Conservation (phyloP, 2,329 filamentous ascomycete species). For the Nemania abortiva region DNA sequence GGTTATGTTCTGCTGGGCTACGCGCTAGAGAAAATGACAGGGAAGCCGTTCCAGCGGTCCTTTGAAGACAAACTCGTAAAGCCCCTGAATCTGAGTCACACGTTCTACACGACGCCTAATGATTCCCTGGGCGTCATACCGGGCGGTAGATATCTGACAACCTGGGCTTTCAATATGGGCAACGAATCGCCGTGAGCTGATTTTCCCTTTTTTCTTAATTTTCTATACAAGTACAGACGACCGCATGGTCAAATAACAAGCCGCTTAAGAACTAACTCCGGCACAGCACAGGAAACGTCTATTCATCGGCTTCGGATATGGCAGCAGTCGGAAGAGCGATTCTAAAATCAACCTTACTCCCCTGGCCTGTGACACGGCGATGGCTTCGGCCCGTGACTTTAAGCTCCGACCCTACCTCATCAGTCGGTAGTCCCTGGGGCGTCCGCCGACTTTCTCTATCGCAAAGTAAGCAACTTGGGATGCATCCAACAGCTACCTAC, state of each 20-base stretch:
- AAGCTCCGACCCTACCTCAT: slow-evolving; percentile 48
- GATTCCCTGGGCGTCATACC: slow-evolving; percentile 54
- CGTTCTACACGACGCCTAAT: slow-evolving; percentile 50
- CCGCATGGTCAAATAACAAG: background rate
- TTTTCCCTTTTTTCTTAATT: background rate
- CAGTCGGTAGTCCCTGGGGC: slow-evolving; percentile 53
- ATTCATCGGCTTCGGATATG: slow-evolving; percentile 50
- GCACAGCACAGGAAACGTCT: slow-evolving; percentile 52
- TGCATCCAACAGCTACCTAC: background rate
- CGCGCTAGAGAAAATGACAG: slow-evolving; percentile 53
- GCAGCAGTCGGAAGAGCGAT: slow-evolving; percentile 51
- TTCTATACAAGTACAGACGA: too few relatives aligned
- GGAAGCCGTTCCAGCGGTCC: slow-evolving; percentile 49
- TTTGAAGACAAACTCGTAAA: slow-evolving; percentile 51
- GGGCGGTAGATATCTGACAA: slow-evolving; percentile 46
- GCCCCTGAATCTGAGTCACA: slow-evolving; percentile 51
- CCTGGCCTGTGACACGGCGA: slow-evolving; percentile 49
- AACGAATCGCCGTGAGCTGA: slow-evolving; percentile 50
- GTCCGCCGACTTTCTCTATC: slow-evolving; percentile 48
- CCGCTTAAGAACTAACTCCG: background rate
- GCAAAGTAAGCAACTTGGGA: slow-evolving; percentile 35
- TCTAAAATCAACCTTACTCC: slow-evolving; percentile 50
- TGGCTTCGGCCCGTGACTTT: slow-evolving; percentile 52
- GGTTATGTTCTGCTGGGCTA: slow-evolving; percentile 55
- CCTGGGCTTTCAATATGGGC: slow-evolving; percentile 51